Percentiles rank a stretch among this genome's conserved stretches.
phyloP scores from a whole-genome alignment of 176 grass and related monocot species.

The Panicum miliaceum region DNA sequence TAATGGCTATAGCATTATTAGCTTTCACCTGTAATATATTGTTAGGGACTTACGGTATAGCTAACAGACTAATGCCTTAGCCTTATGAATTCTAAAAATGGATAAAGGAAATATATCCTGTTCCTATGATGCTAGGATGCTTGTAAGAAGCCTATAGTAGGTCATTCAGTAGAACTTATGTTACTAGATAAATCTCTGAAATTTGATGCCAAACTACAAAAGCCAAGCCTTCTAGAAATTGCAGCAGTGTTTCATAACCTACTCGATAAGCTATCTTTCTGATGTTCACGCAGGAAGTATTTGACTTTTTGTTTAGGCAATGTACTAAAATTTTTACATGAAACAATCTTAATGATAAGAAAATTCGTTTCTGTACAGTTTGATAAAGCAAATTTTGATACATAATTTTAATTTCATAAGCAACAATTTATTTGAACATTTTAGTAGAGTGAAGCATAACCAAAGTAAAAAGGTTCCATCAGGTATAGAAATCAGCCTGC shows the following conservation, averaged over 20 bases:
- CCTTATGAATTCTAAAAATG: neutral
- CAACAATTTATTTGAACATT: neutral
- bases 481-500: neutral
- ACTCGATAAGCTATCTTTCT: neutral
- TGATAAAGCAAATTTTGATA: neutral
- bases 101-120: neutral
- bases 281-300: slow-evolving; percentile 1
- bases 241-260: neutral
- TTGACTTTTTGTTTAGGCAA: neutral
- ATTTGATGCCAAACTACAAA: neutral
- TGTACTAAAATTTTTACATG: neutral
- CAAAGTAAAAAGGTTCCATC: neutral
- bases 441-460: slow-evolving; percentile 11
- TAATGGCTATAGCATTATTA: neutral
- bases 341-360: slow-evolving; percentile 1
- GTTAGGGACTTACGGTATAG: neutral
- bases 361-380: neutral
- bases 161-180: neutral
- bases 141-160: neutral
- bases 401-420: neutral
- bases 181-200: neutral
- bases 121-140: neutral
- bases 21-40: neutral
- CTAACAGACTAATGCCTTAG: neutral
- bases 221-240: neutral